Base-by-base conservation (phyloP, 176 grass and related monocot genomes). In the Ensete ventricosum region DNA sequence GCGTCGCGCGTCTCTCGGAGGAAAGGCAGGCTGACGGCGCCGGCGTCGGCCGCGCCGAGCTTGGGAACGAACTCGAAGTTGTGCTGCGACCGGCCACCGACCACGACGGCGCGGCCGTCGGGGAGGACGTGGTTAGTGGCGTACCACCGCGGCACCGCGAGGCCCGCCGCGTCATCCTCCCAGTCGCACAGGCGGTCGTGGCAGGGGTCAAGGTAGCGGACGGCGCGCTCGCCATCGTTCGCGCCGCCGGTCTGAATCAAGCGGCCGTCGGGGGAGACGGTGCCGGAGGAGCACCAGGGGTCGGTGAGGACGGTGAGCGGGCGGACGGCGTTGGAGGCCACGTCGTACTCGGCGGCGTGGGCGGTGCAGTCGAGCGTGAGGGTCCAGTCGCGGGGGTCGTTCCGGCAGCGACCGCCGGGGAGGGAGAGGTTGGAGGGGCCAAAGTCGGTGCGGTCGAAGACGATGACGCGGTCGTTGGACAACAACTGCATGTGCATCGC, bases 61-160 rank as follows among this genome's bases (percentile, higher is more conserved):
- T 85, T 85, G 8, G 83, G 83, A 9, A 80, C 63, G 74, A 85
- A 80, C 83, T 85, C 83, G 34, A 64, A 85, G 79, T 11, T 85
- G 74, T 72, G 80, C 48, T 75, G 71, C 13, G 53, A 13, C 16
- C 54, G 69, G 67, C 83, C 83, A 27, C 83, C 83, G 52, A 85
- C 14, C 21, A 85, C 83, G 25, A 85, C 55, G 25, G 80, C 72
- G 9, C 83, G 43, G 17, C 83, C 83, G 57, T 85, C 77, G 5
- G 76, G 83, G 22, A 85, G 67, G 22, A 51, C 22, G 16, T 80
- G 71, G 11, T 85, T 60, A 52, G 83, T 76, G 55, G 83, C 83
- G 48, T 85, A 85, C 83, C 83, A 85, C 27, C 83, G 54, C 8
- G 25, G 71, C 7, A 58, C 71, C 10, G 52, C 54, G 63, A 85